A percentile compares a stretch with the other conserved stretches of the same genome.
Conservation (phyloP, 352 stramenopile genomes). For the Globisporangium iwayamae region DNA sequence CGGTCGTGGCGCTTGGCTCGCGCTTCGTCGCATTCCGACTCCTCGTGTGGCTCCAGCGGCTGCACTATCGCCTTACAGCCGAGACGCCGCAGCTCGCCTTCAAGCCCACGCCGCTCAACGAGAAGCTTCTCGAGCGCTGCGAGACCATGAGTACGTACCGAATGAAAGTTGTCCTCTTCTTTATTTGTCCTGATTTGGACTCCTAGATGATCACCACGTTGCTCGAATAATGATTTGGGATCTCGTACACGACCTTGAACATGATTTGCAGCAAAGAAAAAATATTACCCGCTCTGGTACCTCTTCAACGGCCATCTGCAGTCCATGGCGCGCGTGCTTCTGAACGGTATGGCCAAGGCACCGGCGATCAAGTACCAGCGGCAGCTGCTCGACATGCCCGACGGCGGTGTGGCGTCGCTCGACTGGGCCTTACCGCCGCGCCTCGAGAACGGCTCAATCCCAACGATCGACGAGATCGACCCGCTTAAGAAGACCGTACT, state of each 20-base stretch:
- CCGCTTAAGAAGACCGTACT: constrained; percentile 37
- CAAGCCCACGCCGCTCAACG: constrained; percentile 32
- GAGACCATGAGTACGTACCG: constrained; percentile 35
- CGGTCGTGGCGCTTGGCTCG: too few species aligned
- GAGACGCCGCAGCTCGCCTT: constrained; percentile 44
- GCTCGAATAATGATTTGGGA: too few species aligned
- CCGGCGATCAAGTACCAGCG: constrained; percentile 46
- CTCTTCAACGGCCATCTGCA: constrained; percentile 39
- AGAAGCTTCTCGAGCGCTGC: constrained; percentile 38
- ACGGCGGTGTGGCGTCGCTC: constrained; percentile 64
- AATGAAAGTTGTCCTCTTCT: too few species aligned
- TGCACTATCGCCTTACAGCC: constrained; percentile 26
- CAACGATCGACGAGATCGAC: constrained; percentile 28
- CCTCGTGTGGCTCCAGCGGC: too few species aligned
- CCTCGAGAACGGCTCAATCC: constrained; percentile 12
- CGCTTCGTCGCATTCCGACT: too few species aligned
- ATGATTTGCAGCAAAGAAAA: constrained; percentile 9
- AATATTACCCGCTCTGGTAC: constrained; percentile 57
- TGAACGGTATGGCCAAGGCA: too few species aligned
- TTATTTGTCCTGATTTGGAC: too few species aligned
- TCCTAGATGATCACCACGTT: too few species aligned
- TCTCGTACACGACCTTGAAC: too few species aligned
- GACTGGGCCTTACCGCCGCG: constrained; percentile 52
- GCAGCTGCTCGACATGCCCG: constrained; percentile 54
- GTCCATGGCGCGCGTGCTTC: too few species aligned